Conservation (phyloP, 805 yeast species). For the Metschnikowia colocasiae region DNA sequence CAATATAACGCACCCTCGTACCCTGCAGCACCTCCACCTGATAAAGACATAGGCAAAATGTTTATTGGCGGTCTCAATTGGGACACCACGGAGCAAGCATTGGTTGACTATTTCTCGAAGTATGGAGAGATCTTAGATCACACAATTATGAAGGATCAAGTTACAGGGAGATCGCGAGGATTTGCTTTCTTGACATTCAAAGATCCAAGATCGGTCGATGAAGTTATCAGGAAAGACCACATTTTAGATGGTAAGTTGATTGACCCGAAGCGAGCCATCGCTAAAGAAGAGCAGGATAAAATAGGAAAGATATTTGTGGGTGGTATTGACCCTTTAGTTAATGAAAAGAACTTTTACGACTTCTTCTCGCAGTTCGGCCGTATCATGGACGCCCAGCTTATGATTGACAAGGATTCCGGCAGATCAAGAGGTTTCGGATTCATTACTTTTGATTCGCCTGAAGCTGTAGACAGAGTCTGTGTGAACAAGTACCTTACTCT, state of each 20-base stretch:
- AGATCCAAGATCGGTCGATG: constrained; percentile 77
- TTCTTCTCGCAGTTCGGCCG: constrained; percentile 86
- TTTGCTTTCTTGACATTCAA: constrained; percentile 90
- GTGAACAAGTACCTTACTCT: constrained; percentile 76
- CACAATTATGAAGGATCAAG: constrained; percentile 87
- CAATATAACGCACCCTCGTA: constrained; percentile 1
- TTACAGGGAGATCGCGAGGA: constrained; percentile 88
- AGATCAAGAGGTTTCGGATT: constrained; percentile 96
- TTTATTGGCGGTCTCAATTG: constrained; percentile 96
- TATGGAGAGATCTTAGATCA: constrained; percentile 86
- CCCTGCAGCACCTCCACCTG: constrained; percentile 15
- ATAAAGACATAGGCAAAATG: constrained; percentile 79
- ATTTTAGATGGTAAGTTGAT: constrained; percentile 91
- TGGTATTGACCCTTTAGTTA: constrained; percentile 91
- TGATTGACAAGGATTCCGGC: constrained; percentile 97
- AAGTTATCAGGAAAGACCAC: constrained; percentile 81
- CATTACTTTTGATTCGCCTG: constrained; percentile 91
- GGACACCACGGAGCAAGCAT: constrained; percentile 91
- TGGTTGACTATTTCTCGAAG: constrained; percentile 77
- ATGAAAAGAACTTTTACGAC: constrained; percentile 82
- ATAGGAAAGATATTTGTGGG: constrained; percentile 97
- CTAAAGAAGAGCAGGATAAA: constrained; percentile 94
- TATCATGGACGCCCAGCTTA: constrained; percentile 91
- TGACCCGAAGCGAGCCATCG: constrained; percentile 96
- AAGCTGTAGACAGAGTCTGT: constrained; percentile 86